Conservation (phyloP, 208 protist species). For the Leishmania tropica region DNA sequence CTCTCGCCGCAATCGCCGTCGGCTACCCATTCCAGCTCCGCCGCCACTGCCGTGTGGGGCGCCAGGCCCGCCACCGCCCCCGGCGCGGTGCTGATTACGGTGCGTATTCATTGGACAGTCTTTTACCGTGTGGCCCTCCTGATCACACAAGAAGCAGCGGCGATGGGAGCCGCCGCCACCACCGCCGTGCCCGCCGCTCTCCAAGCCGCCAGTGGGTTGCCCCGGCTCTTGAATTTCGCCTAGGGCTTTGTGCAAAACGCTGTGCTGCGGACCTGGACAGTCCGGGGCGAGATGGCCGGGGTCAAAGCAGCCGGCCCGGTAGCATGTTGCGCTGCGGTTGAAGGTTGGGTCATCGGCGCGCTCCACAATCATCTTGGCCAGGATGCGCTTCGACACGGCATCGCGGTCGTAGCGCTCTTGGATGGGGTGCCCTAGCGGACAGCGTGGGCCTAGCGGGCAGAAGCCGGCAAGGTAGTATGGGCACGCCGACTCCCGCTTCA, state of each 20-base stretch:
- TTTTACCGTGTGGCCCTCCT: slow-evolving; percentile 73
- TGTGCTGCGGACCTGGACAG: slow-evolving; percentile 79
- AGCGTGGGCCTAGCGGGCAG: slow-evolving; percentile 95
- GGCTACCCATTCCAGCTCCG: slow-evolving; percentile 13
- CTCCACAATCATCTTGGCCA: slow-evolving; percentile 68
- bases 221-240: slow-evolving; percentile 76
- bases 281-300: slow-evolving; percentile 84
- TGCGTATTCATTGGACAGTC: slow-evolving; percentile 82
- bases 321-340: slow-evolving; percentile 79
- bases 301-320: slow-evolving; percentile 79
- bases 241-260: slow-evolving; percentile 62
- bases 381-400: slow-evolving; percentile 66
- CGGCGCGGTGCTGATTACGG: slow-evolving; percentile 23
- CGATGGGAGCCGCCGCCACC: slow-evolving; percentile 29
- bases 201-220: slow-evolving; percentile 49
- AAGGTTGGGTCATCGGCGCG: slow-evolving; percentile 71
- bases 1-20: slow-evolving; percentile 27
- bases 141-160: slow-evolving; percentile 80
- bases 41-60: slow-evolving; percentile 9
- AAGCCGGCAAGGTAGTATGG: slow-evolving; percentile 95
- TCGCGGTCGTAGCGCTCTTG: slow-evolving; percentile 84
- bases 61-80: slow-evolving; percentile 23
- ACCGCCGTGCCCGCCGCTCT: slow-evolving; percentile 40
- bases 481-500: slow-evolving; percentile 68
- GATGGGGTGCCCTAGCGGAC: slow-evolving; percentile 91